Conservation (phyloP, 345 rosid genomes). For the Eucalyptus polyanthemos region DNA sequence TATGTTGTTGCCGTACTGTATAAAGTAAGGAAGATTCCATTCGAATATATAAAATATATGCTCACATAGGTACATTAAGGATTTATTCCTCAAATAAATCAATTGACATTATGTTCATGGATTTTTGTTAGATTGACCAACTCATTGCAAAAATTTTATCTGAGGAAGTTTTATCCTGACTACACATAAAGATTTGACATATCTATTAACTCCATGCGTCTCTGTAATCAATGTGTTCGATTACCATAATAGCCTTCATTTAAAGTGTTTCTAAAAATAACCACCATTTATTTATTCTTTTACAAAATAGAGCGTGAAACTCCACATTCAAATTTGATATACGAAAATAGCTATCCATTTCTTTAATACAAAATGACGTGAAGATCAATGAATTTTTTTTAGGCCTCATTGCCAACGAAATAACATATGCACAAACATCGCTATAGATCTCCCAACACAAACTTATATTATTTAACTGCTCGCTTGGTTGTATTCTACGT, state of each 20-base stretch:
- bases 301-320: too few relatives aligned
- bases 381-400: background rate
- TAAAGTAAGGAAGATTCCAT: background rate
- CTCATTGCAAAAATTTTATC: background rate
- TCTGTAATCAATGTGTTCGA: background rate
- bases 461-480: background rate
- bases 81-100: background rate
- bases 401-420: background rate
- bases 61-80: background rate
- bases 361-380: background rate
- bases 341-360: background rate
- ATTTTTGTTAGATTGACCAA: background rate
- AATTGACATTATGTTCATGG: background rate
- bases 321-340: too few relatives aligned
- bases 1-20: background rate
- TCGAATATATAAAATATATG: background rate
- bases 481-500: background rate
- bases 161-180: background rate
- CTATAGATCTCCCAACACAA: background rate
- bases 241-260: background rate
- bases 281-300: background rate
- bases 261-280: background rate
- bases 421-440: background rate
- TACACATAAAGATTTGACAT: background rate
- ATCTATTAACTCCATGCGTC: background rate